Evolutionary conservation across 2,329 filamentous ascomycete genomes (phyloP).

Genomic region (Proliferodiscus dingleyae): DNA sequence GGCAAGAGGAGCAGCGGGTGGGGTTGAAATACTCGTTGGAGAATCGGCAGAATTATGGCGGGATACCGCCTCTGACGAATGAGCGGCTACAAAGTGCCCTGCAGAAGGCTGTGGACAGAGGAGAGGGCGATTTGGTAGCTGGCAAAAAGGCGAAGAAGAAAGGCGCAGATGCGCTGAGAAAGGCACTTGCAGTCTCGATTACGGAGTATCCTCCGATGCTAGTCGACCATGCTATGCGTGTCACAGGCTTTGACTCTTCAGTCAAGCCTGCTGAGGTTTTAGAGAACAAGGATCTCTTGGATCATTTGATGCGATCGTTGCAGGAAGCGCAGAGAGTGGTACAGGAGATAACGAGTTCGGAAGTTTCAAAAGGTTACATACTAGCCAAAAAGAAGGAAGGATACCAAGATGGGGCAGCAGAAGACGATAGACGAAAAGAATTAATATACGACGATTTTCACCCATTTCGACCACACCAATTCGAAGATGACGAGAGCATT

Average conservation of each 20-base stretch:
- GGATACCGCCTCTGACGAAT: conserved; percentile 68
- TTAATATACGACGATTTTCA: conserved; percentile 93
- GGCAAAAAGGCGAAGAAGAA: conserved; percentile 70
- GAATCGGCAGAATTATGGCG: conserved; percentile 76
- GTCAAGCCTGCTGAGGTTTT: conserved; percentile 66
- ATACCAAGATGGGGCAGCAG: conserved; percentile 31
- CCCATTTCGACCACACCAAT: conserved; percentile 80
- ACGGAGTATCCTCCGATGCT: conserved; percentile 85
- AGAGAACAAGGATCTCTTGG: conserved; percentile 57
- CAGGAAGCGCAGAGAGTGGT: conserved; percentile 66
- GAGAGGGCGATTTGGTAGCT: conserved; percentile 43
- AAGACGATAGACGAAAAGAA: conserved; percentile 34
- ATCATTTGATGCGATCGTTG: conserved; percentile 63
- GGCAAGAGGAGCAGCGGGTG: conserved; percentile 76
- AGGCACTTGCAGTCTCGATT: conserved; percentile 76
- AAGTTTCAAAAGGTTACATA: conserved; percentile 76
- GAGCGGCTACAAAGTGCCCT: conserved; percentile 68
- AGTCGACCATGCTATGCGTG: conserved; percentile 76
- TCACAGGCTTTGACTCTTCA: conserved; percentile 64
- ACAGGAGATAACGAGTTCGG: conserved; percentile 60
- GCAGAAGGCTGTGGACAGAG: conserved; percentile 57
- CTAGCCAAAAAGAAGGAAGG: conserved; percentile 60
- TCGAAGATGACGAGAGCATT: conserved; percentile 60
- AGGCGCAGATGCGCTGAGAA: conserved; percentile 69
- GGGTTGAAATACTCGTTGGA: conserved; percentile 76